Evolutionary conservation across 73 alveolate genomes (phyloP).

Genomic region (Durusdinium trenchii): DNA sequence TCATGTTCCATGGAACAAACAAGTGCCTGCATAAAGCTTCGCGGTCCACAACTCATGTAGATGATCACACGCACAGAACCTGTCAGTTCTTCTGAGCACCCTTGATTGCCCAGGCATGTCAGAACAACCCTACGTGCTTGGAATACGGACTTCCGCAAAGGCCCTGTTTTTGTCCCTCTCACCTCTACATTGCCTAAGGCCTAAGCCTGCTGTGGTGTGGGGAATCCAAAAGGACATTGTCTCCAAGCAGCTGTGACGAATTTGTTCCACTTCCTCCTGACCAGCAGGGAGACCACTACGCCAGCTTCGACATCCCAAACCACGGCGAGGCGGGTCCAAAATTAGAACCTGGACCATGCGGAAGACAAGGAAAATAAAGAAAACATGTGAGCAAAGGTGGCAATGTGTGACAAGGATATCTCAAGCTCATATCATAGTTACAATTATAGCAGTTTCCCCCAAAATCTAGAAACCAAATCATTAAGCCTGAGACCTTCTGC

Average conservation of each 20-base stretch:
- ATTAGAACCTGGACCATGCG: constrained; percentile 37
- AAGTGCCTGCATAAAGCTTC: constrained; percentile 78
- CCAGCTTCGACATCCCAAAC: constrained; percentile 68
- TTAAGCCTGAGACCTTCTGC: too few species aligned
- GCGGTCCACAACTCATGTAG: constrained; percentile 91
- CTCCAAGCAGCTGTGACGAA: constrained; percentile 49
- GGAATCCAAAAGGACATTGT: neutral
- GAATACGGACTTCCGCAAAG: neutral
- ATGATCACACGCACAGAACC: constrained; percentile 71
- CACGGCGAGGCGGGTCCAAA: constrained; percentile 81
- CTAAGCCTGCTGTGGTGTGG: too few species aligned
- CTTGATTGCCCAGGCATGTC: too few species aligned
- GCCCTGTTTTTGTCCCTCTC: neutral
- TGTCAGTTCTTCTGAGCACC: too few species aligned
- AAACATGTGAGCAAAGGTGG: neutral
- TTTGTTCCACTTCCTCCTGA: constrained; percentile 62
- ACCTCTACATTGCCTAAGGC: too few species aligned
- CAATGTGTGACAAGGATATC: neutral
- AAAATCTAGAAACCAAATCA: too few species aligned
- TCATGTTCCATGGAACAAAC: neutral
- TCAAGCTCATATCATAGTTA: too few species aligned
- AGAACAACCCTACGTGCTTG: neutral
- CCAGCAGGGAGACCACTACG: constrained; percentile 94
- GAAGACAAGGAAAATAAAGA: neutral
- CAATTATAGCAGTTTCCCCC: too few species aligned